Conservation (phyloP, 1,139 yeast genomes). For the Taiozyma sp. region DNA sequence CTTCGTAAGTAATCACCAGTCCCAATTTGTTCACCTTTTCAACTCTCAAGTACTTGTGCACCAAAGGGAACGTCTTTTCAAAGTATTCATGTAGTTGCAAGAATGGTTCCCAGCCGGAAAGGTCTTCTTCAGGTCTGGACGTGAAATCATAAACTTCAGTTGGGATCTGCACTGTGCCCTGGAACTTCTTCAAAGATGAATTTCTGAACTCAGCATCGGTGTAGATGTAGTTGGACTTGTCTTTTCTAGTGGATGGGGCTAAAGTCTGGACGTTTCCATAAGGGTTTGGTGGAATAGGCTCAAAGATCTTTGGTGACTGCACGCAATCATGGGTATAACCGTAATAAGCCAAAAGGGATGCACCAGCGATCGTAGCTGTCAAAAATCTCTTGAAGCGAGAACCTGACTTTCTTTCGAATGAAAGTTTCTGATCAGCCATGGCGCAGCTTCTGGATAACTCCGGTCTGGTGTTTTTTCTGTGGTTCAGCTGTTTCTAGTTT, state of each 20-base stretch:
- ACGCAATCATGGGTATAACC: not conserved
- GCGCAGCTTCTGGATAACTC: too few species aligned
- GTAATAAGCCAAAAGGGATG: not conserved
- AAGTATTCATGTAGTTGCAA: conserved; percentile 49
- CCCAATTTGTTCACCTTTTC: conserved; percentile 63
- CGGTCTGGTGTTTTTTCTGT: too few species aligned
- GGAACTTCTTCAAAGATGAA: conserved; percentile 37
- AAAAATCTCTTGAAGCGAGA: not conserved
- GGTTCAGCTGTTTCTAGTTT: not conserved
- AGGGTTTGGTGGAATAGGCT: not conserved
- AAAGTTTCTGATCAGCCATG: not conserved
- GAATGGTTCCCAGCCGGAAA: conserved; percentile 36
- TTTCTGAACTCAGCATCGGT: conserved; percentile 36
- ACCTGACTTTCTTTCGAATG: not conserved
- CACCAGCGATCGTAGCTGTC: not conserved
- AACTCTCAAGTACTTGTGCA: conserved; percentile 42
- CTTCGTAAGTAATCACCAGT: conserved; percentile 61
- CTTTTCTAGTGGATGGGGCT: not conserved
- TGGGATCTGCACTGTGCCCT: conserved; percentile 53
- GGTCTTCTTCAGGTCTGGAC: conserved; percentile 35
- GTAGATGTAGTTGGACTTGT: not conserved
- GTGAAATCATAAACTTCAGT: conserved; percentile 56
- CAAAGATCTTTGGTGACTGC: not conserved
- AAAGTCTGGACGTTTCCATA: not conserved
- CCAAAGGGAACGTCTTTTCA: conserved; percentile 50